Conservation (phyloP, 2,329 filamentous ascomycete genomes). For the Fusarium pseudograminearum region DNA sequence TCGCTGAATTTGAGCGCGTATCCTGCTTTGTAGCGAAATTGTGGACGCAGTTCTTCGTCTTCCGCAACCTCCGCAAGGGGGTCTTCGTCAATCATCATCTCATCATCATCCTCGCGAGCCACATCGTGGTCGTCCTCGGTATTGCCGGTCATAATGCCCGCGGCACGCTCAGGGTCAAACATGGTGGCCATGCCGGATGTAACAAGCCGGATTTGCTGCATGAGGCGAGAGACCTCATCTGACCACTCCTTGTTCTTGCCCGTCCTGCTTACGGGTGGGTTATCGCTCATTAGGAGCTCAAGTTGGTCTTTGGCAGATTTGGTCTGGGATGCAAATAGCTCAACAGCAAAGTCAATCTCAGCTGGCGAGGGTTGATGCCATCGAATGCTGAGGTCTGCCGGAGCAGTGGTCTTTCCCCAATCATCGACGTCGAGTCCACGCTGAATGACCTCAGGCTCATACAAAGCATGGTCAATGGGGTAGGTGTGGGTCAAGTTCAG, state of each 20-base stretch:
- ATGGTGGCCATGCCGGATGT: conserved; percentile 90
- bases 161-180: conserved; percentile 83
- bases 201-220: conserved; percentile 88
- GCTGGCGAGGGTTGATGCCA: conserved; percentile 88
- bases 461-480: conserved; percentile 87
- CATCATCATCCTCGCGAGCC: conserved; percentile 62
- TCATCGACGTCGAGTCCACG: conserved; percentile 80
- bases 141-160: conserved; percentile 61
- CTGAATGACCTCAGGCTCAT: conserved; percentile 80
- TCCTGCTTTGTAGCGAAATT: conserved; percentile 89
- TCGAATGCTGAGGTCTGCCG: conserved; percentile 81
- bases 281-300: conserved; percentile 81
- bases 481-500: conserved; percentile 96
- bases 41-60: conserved; percentile 84
- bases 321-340: conserved; percentile 88
- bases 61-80: conserved; percentile 74
- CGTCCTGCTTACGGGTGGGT: conserved; percentile 85
- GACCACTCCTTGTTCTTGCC: conserved; percentile 99
- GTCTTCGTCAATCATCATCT: conserved; percentile 60
- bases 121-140: conserved; percentile 65
- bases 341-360: conserved; percentile 89
- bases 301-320: conserved; percentile 80
- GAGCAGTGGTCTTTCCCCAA: conserved; percentile 85
- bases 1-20: conserved; percentile 74
- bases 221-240: conserved; percentile 90